Conservation (phyloP, 2,329 filamentous ascomycete genomes). For the Venturia nashicola region DNA sequence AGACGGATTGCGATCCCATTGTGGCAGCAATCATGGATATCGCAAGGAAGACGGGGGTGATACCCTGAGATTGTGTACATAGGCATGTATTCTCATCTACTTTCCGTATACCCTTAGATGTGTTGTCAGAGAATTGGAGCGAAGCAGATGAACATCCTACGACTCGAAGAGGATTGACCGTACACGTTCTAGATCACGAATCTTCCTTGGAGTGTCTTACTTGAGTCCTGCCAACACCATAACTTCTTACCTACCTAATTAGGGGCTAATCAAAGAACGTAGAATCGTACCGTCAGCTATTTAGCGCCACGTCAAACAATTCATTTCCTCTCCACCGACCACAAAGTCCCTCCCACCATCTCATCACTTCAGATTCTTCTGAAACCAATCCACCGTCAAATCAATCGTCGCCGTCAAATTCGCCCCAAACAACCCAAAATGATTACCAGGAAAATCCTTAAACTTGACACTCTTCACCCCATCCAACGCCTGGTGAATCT, state of each 20-base stretch:
- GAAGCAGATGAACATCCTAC: too few relatives aligned
- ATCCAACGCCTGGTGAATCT: constrained; percentile 1
- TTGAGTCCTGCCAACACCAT: too few relatives aligned
- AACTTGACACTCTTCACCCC: neutral
- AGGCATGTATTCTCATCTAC: neutral
- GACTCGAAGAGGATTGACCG: too few relatives aligned
- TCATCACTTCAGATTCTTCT: neutral
- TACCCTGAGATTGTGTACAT: neutral
- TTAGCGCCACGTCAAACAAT: too few relatives aligned
- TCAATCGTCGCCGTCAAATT: constrained; percentile 6
- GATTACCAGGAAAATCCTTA: constrained; percentile 1
- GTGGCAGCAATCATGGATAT: constrained; percentile 40
- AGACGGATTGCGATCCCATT: constrained; percentile 48
- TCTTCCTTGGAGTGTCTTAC: too few relatives aligned
- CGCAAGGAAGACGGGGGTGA: constrained; percentile 25
- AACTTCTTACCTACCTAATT: too few relatives aligned
- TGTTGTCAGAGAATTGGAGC: too few relatives aligned
- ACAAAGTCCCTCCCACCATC: neutral
- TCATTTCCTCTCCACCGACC: too few relatives aligned
- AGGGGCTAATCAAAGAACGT: too few relatives aligned
- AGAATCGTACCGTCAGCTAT: too few relatives aligned
- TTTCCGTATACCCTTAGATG: too few relatives aligned
- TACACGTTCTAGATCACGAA: too few relatives aligned
- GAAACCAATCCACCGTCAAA: neutral
- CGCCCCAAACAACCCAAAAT: constrained; percentile 4